A percentile compares a stretch with the other conserved stretches of the same genome.
phyloP scores from a whole-genome alignment of 2,329 filamentous ascomycete species.

The Helotiales sp. region DNA sequence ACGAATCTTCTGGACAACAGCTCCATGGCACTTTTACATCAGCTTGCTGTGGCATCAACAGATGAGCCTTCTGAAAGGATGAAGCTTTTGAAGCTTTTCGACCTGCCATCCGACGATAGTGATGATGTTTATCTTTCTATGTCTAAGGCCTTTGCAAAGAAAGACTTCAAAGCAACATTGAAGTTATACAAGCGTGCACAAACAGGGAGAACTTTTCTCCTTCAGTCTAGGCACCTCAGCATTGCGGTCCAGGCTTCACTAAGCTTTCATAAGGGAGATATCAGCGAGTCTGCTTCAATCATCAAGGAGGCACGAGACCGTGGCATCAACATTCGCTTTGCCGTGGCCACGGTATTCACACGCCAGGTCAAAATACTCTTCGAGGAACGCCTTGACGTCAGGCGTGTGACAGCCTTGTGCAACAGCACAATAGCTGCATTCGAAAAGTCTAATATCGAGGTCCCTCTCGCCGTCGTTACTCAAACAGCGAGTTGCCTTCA shows the following conservation, averaged over 20 bases:
- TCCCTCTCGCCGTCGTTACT: conserved; percentile 28
- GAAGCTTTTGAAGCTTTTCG: conserved; percentile 6
- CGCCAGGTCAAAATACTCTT: conserved; percentile 24
- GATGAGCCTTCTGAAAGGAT: not conserved
- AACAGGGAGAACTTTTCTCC: conserved; percentile 7
- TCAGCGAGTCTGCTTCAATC: conserved; percentile 18
- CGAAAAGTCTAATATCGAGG: conserved; percentile 20
- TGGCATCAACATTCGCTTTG: conserved; percentile 20
- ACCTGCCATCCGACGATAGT: conserved; percentile 2
- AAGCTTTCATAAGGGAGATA: conserved; percentile 9
- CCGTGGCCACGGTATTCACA: conserved; percentile 27
- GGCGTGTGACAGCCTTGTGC: conserved; percentile 10
- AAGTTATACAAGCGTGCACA: conserved; percentile 29
- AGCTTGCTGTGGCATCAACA: conserved; percentile 17
- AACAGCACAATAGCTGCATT: conserved; percentile 20
- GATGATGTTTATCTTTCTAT: conserved; percentile 22
- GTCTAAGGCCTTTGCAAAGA: conserved; percentile 18
- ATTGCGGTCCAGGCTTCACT: conserved; percentile 32
- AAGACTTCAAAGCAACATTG: conserved; percentile 21
- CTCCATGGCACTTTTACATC: conserved; percentile 25
- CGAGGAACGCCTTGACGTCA: not conserved
- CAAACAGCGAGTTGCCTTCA: conserved; percentile 30
- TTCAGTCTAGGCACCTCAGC: conserved; percentile 20
- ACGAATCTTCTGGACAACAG: conserved; percentile 15
- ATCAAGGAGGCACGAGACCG: conserved; percentile 25